phyloP scores from a whole-genome alignment of 2,329 filamentous ascomycete species.

The Cryphonectria radicalis region DNA sequence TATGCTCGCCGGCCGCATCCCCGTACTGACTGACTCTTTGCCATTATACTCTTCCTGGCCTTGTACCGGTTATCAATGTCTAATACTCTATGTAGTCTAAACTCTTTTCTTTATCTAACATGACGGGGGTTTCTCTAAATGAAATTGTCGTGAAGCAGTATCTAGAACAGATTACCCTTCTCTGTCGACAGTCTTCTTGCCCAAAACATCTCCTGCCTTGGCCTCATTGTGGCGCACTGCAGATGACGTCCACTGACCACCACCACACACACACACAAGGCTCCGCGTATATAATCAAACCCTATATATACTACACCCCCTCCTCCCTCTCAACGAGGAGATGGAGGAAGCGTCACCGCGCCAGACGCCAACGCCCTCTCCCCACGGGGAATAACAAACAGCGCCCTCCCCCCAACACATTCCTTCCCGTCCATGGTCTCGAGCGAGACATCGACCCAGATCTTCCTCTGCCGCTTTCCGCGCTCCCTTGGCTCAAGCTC shows the following conservation, averaged over 20 bases:
- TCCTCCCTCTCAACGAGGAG: too few species aligned
- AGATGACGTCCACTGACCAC: not conserved
- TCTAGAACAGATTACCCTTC: not conserved
- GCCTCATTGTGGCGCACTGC: not conserved
- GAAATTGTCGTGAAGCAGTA: not conserved
- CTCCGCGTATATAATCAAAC: not conserved
- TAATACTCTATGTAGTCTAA: too few species aligned
- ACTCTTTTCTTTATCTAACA: too few species aligned
- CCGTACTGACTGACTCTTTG: too few species aligned
- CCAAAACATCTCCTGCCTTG: too few species aligned
- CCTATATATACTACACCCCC: not conserved
- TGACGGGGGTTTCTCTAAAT: not conserved
- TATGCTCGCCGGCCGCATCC: too few species aligned
- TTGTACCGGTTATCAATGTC: too few species aligned
- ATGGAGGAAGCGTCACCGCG: conserved; percentile 44
- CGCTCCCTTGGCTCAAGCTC: conserved; percentile 34
- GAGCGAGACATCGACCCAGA: conserved; percentile 57
- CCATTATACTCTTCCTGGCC: too few species aligned
- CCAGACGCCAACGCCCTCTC: conserved; percentile 46
- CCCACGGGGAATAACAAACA: conserved; percentile 63
- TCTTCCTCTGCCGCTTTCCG: conserved; percentile 50
- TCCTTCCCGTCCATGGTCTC: conserved; percentile 59
- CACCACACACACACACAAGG: not conserved
- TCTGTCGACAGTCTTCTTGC: too few species aligned
- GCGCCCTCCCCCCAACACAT: conserved; percentile 60